Evolutionary conservation across 31 red algal genomes (phyloP).

Genomic region (Odonthalia washingtoniensis): DNA sequence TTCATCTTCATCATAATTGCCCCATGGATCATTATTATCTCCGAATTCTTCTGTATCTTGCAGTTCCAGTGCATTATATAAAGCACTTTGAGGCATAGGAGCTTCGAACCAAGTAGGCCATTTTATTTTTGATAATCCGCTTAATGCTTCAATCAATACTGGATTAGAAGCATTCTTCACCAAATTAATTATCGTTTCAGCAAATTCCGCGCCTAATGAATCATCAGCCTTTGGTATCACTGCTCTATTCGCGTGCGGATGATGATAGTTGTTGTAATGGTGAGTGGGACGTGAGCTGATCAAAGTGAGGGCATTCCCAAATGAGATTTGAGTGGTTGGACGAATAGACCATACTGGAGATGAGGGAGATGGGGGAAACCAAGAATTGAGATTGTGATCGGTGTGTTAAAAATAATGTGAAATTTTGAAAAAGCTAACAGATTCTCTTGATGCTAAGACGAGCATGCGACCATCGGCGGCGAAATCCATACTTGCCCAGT

Average conservation of each 20-base stretch:
- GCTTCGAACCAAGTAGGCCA: conserved; percentile 83
- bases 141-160: conserved; percentile 73
- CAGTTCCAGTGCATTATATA: conserved; percentile 76
- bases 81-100: conserved; percentile 70
- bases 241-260: conserved; percentile 12
- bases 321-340: no score
- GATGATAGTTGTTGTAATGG: not conserved
- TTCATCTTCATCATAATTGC: conserved; percentile 59
- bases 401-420: no score
- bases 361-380: no score
- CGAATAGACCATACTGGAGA: no score
- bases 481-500: no score
- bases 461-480: no score
- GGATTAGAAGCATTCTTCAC: conserved; percentile 79
- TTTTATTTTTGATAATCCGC: conserved; percentile 68
- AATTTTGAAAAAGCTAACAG: no score
- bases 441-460: no score
- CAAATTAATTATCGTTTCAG: conserved; percentile 68
- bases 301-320: no score
- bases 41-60: conserved; percentile 48
- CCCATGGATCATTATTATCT: conserved; percentile 44
- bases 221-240: conserved; percentile 31
- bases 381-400: no score
- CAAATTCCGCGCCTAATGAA: conserved; percentile 76
- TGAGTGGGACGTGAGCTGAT: no score